Conservation (phyloP, 768 basidiomycete species). For the Leccinum obscurum region DNA sequence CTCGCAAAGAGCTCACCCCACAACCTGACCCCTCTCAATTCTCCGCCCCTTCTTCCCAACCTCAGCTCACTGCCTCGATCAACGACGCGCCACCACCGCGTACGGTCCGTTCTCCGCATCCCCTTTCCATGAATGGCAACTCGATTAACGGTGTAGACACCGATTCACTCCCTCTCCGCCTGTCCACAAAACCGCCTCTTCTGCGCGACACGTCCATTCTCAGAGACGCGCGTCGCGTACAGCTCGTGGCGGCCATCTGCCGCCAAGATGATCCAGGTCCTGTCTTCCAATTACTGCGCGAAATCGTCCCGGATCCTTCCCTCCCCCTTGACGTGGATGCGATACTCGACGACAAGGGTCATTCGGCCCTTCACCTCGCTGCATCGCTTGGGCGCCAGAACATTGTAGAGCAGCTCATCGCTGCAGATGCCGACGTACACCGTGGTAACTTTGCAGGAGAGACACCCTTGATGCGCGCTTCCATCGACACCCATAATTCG, state of each 20-base stretch:
- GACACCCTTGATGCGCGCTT: slow-evolving; percentile 90
- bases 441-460: slow-evolving; percentile 94
- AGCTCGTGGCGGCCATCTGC: slow-evolving; percentile 65
- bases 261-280: slow-evolving; percentile 65
- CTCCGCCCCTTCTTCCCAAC: slow-evolving; percentile 19
- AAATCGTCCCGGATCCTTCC: slow-evolving; percentile 49
- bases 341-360: slow-evolving; percentile 92
- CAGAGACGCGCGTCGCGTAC: slow-evolving; percentile 55
- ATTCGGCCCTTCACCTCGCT: slow-evolving; percentile 92
- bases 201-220: slow-evolving; percentile 55
- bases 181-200: slow-evolving; percentile 64
- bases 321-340: slow-evolving; percentile 62
- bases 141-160: slow-evolving; percentile 41
- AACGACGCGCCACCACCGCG: slow-evolving; percentile 34
- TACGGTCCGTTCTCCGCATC: slow-evolving; percentile 49
- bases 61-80: slow-evolving; percentile 33
- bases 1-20: slow-evolving; percentile 53
- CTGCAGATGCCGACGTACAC: slow-evolving; percentile 80
- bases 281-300: slow-evolving; percentile 65
- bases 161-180: slow-evolving; percentile 52
- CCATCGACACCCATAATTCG: slow-evolving; percentile 83
- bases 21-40: slow-evolving; percentile 33
- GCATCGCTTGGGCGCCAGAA: slow-evolving; percentile 77
- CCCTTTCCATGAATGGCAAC: slow-evolving; percentile 46
- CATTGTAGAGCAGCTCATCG: slow-evolving; percentile 69